A percentile compares a stretch with the other conserved stretches of the same genome.
These are phyloP conservation scores for Aspergillus nidulans DNA, from an alignment of 495 filamentous ascomycete species.

Conservation along the genomic window DNA sequence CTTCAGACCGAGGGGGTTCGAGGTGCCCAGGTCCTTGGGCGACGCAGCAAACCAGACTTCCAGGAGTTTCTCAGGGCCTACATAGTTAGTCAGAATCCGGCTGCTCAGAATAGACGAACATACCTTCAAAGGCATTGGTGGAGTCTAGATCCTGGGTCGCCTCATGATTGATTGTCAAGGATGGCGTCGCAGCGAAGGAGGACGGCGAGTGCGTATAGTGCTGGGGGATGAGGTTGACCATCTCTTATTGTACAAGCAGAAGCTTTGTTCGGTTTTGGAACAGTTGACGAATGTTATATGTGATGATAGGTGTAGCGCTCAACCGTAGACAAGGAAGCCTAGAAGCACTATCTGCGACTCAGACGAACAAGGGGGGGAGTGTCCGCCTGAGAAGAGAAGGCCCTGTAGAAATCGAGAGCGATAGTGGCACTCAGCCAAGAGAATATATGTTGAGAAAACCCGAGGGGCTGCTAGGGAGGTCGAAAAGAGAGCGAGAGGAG, in stretches of 20 bases:
- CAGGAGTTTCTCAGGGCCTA: slow-evolving; percentile 93
- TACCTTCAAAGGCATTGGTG: slow-evolving; percentile 94
- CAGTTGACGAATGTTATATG: not conserved
- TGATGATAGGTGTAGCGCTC: slow-evolving; percentile 14
- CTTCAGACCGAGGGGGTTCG: slow-evolving; percentile 77
- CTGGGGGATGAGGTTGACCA: slow-evolving; percentile 79
- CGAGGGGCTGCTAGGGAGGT: slow-evolving; percentile 74
- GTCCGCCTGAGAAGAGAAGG: slow-evolving; percentile 90
- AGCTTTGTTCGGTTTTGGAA: not conserved
- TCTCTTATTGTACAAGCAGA: slow-evolving; percentile 45
- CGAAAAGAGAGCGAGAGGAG: slow-evolving; percentile 71
- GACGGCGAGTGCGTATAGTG: slow-evolving; percentile 78
- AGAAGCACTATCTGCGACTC: slow-evolving; percentile 67
- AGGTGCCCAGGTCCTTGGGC: slow-evolving; percentile 64
- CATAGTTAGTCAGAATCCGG: slow-evolving; percentile 6
- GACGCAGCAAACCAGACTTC: slow-evolving; percentile 98
- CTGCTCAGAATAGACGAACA: slow-evolving; percentile 1
- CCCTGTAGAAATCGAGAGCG: slow-evolving; percentile 60
- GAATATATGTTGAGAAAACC: slow-evolving; percentile 27
- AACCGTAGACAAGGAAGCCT: slow-evolving; percentile 35
- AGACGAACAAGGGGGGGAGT: slow-evolving; percentile 77
- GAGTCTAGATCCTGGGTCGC: slow-evolving; percentile 93
- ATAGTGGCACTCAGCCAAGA: slow-evolving; percentile 58
- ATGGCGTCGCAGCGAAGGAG: slow-evolving; percentile 69
- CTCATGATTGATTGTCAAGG: slow-evolving; percentile 95